phyloP scores from a whole-genome alignment of 164 flowering plant species.

The Vitis rupestris region DNA sequence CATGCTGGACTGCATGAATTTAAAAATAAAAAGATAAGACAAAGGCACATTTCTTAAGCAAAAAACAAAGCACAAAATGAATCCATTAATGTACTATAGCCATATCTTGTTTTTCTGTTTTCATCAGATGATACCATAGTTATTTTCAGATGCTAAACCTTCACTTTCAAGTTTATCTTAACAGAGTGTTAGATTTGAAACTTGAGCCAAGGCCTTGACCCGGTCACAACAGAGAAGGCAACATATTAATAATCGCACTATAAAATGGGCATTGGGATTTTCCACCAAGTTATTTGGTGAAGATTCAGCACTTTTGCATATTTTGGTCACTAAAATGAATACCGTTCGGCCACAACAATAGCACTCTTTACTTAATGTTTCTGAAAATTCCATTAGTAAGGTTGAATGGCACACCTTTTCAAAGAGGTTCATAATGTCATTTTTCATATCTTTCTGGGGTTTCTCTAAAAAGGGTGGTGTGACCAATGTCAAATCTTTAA shows the following conservation, averaged over 20 bases:
- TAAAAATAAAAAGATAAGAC: neutral
- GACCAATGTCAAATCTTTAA: constrained; percentile 9
- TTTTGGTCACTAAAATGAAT: too few species aligned
- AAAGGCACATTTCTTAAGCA: neutral
- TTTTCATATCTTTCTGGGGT: constrained; percentile 24
- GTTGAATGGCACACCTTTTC: constrained; percentile 18
- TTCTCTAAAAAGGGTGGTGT: constrained; percentile 9
- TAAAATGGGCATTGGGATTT: neutral
- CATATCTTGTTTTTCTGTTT: neutral
- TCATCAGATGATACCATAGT: neutral
- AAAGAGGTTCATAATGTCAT: constrained; percentile 25
- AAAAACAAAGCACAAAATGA: neutral
- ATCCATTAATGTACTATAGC: neutral
- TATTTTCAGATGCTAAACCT: neutral
- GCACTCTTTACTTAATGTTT: too few species aligned
- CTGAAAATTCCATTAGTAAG: neutral
- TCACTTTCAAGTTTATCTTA: neutral
- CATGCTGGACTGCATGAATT: constrained; percentile 29
- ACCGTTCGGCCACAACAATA: too few species aligned
- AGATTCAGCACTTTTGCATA: neutral
- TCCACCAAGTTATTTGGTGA: neutral
- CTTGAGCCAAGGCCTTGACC: neutral
- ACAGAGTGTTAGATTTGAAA: neutral
- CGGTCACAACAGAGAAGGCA: neutral
- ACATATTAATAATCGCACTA: neutral